Conservation (phyloP, 352 stramenopile genomes). For the Thraustochytrium striatum region DNA sequence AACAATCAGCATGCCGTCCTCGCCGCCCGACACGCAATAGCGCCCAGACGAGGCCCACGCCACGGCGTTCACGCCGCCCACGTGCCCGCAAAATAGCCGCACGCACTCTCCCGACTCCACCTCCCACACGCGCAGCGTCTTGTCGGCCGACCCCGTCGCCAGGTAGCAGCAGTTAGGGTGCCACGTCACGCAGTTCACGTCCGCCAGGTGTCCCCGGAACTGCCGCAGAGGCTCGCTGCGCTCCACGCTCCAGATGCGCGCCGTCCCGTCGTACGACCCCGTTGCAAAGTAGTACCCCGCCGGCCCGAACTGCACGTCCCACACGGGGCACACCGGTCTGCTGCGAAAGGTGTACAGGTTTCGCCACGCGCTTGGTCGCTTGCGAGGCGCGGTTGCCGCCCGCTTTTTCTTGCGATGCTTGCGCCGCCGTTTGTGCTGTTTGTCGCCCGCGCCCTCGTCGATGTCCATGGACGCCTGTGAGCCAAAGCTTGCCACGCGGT, state of each 20-base stretch:
- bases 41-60: conserved; percentile 80
- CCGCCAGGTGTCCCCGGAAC: conserved; percentile 83
- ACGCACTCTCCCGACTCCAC: conserved; percentile 84
- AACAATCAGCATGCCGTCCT: conserved; percentile 82
- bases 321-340: conserved; percentile 67
- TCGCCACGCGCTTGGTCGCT: not conserved
- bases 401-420: not conserved
- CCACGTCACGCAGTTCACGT: conserved; percentile 82
- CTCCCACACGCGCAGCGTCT: conserved; percentile 88
- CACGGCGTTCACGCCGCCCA: conserved; percentile 74
- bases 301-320: conserved; percentile 81
- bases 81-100: conserved; percentile 83
- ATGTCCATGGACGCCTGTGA: not conserved
- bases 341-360: conserved; percentile 3
- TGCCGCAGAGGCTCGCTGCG: conserved; percentile 79
- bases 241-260: conserved; percentile 87
- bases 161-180: conserved; percentile 94
- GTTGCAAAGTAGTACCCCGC: conserved; percentile 91
- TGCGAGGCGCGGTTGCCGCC: not conserved
- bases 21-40: conserved; percentile 70
- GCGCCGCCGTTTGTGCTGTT: not conserved
- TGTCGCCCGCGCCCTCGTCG: too few relatives aligned
- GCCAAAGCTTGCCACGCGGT: not conserved
- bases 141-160: conserved; percentile 84
- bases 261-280: conserved; percentile 84